These are phyloP conservation scores for Stellera chamaejasme DNA, from an alignment of 345 rosid species.

Conservation along the genomic window DNA sequence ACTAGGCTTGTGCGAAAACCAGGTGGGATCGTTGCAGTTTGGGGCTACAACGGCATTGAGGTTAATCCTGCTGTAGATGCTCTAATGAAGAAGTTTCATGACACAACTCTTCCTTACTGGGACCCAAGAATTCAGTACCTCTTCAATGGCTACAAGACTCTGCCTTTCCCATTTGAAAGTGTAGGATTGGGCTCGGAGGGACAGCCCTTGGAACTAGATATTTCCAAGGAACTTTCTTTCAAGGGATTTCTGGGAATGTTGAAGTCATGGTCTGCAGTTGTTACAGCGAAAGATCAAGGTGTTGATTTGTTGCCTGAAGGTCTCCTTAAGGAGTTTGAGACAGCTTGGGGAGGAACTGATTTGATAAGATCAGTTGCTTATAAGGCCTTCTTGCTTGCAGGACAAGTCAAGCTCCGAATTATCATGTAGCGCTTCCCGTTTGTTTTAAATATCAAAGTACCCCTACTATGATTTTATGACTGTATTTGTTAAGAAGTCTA, in stretches of 20 bases:
- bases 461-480: too few relatives aligned
- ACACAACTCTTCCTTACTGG: slow-evolving; percentile 41
- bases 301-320: slow-evolving; percentile 50
- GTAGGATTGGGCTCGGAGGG: slow-evolving; percentile 55
- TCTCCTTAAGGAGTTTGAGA: slow-evolving; percentile 35
- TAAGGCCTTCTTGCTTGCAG: slow-evolving; percentile 59
- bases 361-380: slow-evolving; percentile 30
- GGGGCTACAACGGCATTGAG: slow-evolving; percentile 39
- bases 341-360: slow-evolving; percentile 51
- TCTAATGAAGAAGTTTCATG: slow-evolving; percentile 29
- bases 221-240: slow-evolving; percentile 39
- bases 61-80: slow-evolving; percentile 45
- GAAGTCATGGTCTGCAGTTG: slow-evolving; percentile 38
- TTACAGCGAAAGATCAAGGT: slow-evolving; percentile 42
- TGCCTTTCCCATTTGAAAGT: slow-evolving; percentile 60
- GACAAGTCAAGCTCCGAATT: slow-evolving; percentile 26
- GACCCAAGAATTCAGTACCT: slow-evolving; percentile 20
- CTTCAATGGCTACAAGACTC: slow-evolving; percentile 31
- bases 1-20: slow-evolving; percentile 46
- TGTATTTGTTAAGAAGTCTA: too few relatives aligned
- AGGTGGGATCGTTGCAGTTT: slow-evolving; percentile 49
- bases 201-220: slow-evolving; percentile 38
- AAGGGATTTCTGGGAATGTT: slow-evolving; percentile 38
- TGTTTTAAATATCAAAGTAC: too few relatives aligned
- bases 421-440: not conserved